phyloP scores from a whole-genome alignment of 169 alveolate species.

The Plasmodium reichenowi region DNA sequence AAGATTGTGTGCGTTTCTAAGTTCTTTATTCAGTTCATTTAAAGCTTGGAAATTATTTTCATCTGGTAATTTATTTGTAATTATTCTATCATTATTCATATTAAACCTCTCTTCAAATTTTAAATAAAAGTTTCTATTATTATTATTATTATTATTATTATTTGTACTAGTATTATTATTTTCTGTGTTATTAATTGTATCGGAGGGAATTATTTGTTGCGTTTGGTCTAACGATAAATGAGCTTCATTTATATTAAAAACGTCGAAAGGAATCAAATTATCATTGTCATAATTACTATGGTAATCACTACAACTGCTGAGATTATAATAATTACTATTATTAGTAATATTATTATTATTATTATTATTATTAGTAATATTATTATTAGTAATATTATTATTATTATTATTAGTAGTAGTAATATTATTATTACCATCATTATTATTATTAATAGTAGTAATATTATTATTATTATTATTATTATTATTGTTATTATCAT shows the following conservation, averaged over 20 bases:
- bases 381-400: background rate
- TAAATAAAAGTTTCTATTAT: slow-evolving; percentile 1
- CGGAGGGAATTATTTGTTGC: too few species aligned
- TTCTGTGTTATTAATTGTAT: background rate
- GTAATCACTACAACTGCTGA: background rate
- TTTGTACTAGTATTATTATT: slow-evolving; percentile 4
- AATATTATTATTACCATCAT: background rate
- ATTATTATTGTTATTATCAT: slow-evolving; percentile 1
- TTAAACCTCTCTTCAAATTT: slow-evolving; percentile 11
- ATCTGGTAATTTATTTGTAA: background rate
- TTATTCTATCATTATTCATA: background rate
- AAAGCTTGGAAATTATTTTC: slow-evolving; percentile 4
- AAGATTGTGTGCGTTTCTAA: background rate
- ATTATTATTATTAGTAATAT: background rate
- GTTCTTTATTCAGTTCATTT: background rate
- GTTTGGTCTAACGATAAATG: too few species aligned
- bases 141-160: slow-evolving; percentile 10
- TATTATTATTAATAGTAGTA: slow-evolving; percentile 1
- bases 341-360: background rate
- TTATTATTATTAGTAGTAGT: slow-evolving; percentile 4
- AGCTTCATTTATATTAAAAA: background rate
- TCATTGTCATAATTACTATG: background rate
- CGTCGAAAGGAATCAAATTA: background rate
- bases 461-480: background rate
- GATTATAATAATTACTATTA: background rate